Percentiles rank a stretch among this genome's conserved stretches.
Evolutionary conservation across 2,329 filamentous ascomycete genomes (phyloP).

Genomic region (Neocucurbitaria cava): DNA sequence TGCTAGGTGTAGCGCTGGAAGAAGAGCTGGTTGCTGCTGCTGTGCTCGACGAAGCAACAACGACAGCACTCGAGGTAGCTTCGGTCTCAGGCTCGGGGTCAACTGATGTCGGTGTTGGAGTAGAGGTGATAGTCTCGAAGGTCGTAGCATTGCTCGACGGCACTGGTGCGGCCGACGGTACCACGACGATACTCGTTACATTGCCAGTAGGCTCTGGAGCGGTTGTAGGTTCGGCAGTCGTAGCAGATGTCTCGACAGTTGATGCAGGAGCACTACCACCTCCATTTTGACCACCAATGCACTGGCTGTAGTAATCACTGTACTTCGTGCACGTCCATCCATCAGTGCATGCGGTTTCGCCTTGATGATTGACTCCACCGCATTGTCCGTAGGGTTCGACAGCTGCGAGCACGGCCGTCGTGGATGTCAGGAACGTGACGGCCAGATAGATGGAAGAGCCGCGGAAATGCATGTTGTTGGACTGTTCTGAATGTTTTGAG

Average conservation of each 20-base stretch:
- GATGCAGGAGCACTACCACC: conserved; percentile 6
- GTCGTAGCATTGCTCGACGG: conserved; percentile 15
- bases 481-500: neutral
- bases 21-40: conserved; percentile 5
- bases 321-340: conserved; percentile 50
- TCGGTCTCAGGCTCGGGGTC: neutral
- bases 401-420: conserved; percentile 36
- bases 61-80: neutral
- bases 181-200: conserved; percentile 1
- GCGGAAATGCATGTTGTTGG: conserved; percentile 28
- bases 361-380: conserved; percentile 52
- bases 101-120: neutral
- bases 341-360: conserved; percentile 49
- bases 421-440: conserved; percentile 36
- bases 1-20: conserved; percentile 11
- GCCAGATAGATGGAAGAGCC: conserved; percentile 33
- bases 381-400: conserved; percentile 53
- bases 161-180: conserved; percentile 4
- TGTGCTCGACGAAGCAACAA: conserved; percentile 1
- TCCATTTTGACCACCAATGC: conserved; percentile 26
- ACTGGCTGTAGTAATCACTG: conserved; percentile 58
- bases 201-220: conserved; percentile 14
- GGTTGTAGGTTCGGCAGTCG: conserved; percentile 8
- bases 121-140: neutral
- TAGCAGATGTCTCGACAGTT: neutral